These are phyloP conservation scores for Gymnopus androsaceus DNA, from an alignment of 1,284 basidiomycete species.

Conservation along the genomic window DNA sequence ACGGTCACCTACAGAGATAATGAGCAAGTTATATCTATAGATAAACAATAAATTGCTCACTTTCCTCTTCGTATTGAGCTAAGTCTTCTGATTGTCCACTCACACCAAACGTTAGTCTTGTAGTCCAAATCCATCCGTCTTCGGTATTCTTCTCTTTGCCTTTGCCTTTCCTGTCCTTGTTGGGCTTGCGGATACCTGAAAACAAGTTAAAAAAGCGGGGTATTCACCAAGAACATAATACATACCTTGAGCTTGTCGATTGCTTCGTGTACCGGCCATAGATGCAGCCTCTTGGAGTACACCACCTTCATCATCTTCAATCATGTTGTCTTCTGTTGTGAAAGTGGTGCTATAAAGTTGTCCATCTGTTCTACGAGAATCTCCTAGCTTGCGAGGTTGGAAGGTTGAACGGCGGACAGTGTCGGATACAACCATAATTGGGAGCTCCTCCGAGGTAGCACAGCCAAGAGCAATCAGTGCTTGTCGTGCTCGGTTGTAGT, in stretches of 20 bases:
- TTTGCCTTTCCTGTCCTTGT: background rate
- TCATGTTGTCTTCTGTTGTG: background rate
- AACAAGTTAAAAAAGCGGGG: background rate
- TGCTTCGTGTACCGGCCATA: background rate
- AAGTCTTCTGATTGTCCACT: background rate
- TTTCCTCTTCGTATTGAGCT: background rate
- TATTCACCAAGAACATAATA: background rate
- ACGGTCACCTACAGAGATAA: background rate
- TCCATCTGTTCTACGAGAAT: background rate
- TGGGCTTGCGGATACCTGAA: background rate
- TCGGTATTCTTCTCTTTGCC: background rate
- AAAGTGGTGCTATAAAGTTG: background rate
- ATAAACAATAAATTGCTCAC: background rate
- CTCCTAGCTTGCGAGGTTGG: background rate
- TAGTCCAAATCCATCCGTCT: background rate
- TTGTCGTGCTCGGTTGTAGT: background rate
- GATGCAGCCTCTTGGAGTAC: background rate
- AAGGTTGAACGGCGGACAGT: background rate
- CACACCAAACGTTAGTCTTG: background rate
- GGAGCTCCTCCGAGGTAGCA: background rate
- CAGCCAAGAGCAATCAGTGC: background rate
- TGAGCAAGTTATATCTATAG: background rate
- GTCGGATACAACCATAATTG: background rate
- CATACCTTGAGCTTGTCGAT: background rate
- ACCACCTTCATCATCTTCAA: background rate